These are phyloP conservation scores for Boeremia lycopersici DNA, from an alignment of 2,329 filamentous ascomycete species.

Conservation along the genomic window DNA sequence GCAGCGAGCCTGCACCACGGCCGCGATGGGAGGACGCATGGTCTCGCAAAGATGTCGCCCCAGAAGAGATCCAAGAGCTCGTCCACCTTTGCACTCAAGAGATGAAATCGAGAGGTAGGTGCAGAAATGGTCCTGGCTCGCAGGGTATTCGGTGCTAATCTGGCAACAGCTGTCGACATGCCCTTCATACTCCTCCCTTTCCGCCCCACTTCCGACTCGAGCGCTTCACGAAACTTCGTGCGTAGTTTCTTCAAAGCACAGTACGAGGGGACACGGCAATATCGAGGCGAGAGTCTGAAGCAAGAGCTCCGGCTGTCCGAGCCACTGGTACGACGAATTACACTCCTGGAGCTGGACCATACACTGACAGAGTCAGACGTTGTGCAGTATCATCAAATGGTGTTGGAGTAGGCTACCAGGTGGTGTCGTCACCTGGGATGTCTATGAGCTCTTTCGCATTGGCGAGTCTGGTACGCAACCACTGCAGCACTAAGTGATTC, in stretches of 20 bases:
- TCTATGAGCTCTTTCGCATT: slow-evolving; percentile 93
- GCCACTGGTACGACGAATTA: slow-evolving; percentile 73
- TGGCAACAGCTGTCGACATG: slow-evolving; percentile 74
- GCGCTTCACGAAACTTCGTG: slow-evolving; percentile 88
- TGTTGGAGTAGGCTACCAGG: slow-evolving; percentile 93
- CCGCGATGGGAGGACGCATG: slow-evolving; percentile 89
- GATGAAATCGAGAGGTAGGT: slow-evolving; percentile 88
- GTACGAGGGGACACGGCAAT: slow-evolving; percentile 62
- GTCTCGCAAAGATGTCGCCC: slow-evolving; percentile 78
- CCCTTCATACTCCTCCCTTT: slow-evolving; percentile 95
- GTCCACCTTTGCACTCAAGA: slow-evolving; percentile 85
- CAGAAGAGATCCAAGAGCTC: slow-evolving; percentile 89
- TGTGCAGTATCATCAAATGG: slow-evolving; percentile 96
- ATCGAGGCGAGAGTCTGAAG: slow-evolving; percentile 71
- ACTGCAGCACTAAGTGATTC: slow-evolving; percentile 1
- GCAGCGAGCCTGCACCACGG: slow-evolving; percentile 59
- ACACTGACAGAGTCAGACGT: slow-evolving; percentile 64
- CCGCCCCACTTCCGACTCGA: slow-evolving; percentile 89
- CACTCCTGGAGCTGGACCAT: slow-evolving; percentile 6
- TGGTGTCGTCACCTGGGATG: slow-evolving; percentile 95
- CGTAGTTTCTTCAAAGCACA: slow-evolving; percentile 85
- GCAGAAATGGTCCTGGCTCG: not conserved
- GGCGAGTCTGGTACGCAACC: slow-evolving; percentile 78
- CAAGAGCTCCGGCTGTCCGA: slow-evolving; percentile 93
- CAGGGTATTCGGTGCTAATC: slow-evolving; percentile 24